A percentile compares a stretch with the other conserved stretches of the same genome.
phyloP scores from a whole-genome alignment of 306 rosid species.

The Arachis stenosperma region DNA sequence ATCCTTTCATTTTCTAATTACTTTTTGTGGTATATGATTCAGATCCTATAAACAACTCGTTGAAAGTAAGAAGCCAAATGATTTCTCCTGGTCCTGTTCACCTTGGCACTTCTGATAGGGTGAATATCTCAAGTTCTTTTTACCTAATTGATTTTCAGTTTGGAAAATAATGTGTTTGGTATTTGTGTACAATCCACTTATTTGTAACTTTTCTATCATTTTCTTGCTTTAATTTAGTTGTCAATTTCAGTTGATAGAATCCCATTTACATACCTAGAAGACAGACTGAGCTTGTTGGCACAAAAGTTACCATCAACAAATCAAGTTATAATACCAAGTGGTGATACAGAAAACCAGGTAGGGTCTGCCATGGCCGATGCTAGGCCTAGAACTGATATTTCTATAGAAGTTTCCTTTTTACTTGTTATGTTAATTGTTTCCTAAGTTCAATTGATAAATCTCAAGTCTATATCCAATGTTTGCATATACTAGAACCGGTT shows the following conservation, averaged over 20 bases:
- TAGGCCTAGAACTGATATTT: slow-evolving; percentile 93
- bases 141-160: slow-evolving; percentile 27
- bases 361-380: slow-evolving; percentile 77
- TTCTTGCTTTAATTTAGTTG: slow-evolving; percentile 33
- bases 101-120: slow-evolving; percentile 43
- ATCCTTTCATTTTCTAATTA: slow-evolving; percentile 29
- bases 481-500: neutral
- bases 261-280: slow-evolving; percentile 25
- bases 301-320: slow-evolving; percentile 49
- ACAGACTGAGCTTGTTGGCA: slow-evolving; percentile 36
- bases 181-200: neutral
- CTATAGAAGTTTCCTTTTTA: slow-evolving; percentile 57
- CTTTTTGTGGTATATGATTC: slow-evolving; percentile 31
- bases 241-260: slow-evolving; percentile 39
- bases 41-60: slow-evolving; percentile 41
- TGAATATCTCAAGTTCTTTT: slow-evolving; percentile 35
- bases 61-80: slow-evolving; percentile 39
- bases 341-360: slow-evolving; percentile 50
- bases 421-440: slow-evolving; percentile 25
- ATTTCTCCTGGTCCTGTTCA: slow-evolving; percentile 40
- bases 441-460: neutral
- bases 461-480: too few relatives aligned
- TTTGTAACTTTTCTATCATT: neutral
- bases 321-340: slow-evolving; percentile 40
- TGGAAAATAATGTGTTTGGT: slow-evolving; percentile 31